phyloP scores from a whole-genome alignment of 2,329 filamentous ascomycete genomes.

The Botrytis byssoidea region DNA sequence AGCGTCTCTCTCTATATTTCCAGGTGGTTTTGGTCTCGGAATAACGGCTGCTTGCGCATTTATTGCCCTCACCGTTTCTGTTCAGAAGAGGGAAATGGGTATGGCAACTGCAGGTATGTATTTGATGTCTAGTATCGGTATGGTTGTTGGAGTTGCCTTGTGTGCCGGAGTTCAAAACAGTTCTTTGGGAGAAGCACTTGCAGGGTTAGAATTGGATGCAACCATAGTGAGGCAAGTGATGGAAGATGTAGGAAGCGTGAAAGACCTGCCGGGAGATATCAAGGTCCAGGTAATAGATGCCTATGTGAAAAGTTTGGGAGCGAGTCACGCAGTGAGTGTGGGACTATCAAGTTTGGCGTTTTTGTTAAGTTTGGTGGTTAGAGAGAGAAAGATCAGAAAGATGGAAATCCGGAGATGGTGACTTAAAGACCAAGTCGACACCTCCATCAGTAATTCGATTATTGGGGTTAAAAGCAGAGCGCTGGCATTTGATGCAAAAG shows the following conservation, averaged over 20 bases:
- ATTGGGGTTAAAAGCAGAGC: too few relatives aligned
- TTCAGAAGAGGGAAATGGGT: constrained; percentile 48
- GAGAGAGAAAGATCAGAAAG: constrained; percentile 14
- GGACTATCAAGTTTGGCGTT: constrained; percentile 23
- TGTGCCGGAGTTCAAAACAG: constrained; percentile 20
- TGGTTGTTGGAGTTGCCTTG: constrained; percentile 30
- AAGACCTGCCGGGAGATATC: constrained; percentile 22
- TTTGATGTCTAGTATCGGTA: constrained; percentile 37
- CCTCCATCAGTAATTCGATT: not conserved
- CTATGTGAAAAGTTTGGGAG: constrained; percentile 33
- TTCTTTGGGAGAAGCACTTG: not conserved
- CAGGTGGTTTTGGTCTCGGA: constrained; percentile 53
- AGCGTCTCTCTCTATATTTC: constrained; percentile 60
- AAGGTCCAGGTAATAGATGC: constrained; percentile 27
- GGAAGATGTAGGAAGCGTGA: constrained; percentile 27
- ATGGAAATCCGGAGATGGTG: not conserved
- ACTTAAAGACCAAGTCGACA: too few relatives aligned
- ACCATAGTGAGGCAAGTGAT: constrained; percentile 25
- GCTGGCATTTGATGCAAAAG: too few relatives aligned
- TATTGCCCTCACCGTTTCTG: constrained; percentile 48
- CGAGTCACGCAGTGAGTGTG: constrained; percentile 29
- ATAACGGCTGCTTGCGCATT: constrained; percentile 48
- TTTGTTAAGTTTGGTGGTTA: constrained; percentile 14
- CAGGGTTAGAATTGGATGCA: constrained; percentile 21
- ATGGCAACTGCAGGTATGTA: constrained; percentile 51